Base-by-base conservation (phyloP, 2,329 filamentous ascomycete genomes). In the Acrocalymma vagum region DNA sequence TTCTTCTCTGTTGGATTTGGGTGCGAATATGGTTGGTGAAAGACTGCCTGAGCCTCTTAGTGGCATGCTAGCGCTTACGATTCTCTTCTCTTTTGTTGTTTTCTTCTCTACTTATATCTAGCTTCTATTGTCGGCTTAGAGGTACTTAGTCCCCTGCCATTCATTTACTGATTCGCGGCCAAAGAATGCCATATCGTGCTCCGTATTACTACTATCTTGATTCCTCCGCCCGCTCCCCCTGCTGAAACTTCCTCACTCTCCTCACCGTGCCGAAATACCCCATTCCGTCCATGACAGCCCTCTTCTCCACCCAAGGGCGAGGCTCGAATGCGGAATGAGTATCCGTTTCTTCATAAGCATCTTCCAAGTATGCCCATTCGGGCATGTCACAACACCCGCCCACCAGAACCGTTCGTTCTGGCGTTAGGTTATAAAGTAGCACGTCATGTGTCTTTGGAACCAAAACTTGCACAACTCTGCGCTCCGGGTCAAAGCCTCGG, bases 401-500 rank as follows among this genome's bases (percentile, higher is more conserved):
- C 4, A 67, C 61, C 22, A 70, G 48, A 2, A 70, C 53, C 7
- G 62, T 69, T 16, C 51, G 53, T 38, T 65, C 53, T 0, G 62
- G 54, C 8, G 45, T 33, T 22, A 70, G 20, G 1, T 24, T 42
- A 5, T 42, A 31, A 20, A 69, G 15, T 0, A 62, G 25, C 6
- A 29, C 20, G 9, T 67, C 62, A 18, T 66, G 57, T 5, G 64
- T 50, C 2, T 85, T 72, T 0, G 88, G 87, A 0, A 85, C 86
- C 2, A 91, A 61, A 1, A 93, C 58, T 43, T 90, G 84, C 3
- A 93, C 68, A 5, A 74, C 63, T 3, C 76, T 72, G 1, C 69
- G 74, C 15, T 68, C 61, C 0, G 70, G 58, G 58, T 92, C 85
- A 42, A 92, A 82, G 4, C 84, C 86, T 1, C 87, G 80, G n/a